These are phyloP conservation scores for Xerocomus minutiporus DNA, from an alignment of 1,284 basidiomycete species.

Conservation along the genomic window DNA sequence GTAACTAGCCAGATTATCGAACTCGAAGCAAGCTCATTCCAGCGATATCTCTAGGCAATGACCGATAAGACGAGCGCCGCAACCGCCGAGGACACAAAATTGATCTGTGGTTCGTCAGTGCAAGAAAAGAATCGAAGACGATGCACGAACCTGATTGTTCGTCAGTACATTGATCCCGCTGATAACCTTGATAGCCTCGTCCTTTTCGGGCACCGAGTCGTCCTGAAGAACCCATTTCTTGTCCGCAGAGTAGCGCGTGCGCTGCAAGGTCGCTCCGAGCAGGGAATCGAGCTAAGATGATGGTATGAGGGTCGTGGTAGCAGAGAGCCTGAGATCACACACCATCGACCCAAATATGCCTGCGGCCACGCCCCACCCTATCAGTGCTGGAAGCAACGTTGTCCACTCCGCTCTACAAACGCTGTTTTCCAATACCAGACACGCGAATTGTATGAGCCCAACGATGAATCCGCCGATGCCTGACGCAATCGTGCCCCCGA, in stretches of 20 bases:
- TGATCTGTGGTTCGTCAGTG: conserved; percentile 34
- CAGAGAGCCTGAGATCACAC: conserved; percentile 19
- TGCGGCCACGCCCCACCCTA: conserved; percentile 57
- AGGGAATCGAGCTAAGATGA: conserved; percentile 73
- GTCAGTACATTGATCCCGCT: conserved; percentile 71
- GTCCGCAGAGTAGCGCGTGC: conserved; percentile 67
- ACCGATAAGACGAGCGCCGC: conserved; percentile 37
- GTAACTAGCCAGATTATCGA: conserved; percentile 15
- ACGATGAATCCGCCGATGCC: conserved; percentile 71
- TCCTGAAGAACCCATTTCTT: conserved; percentile 69
- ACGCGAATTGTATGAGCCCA: conserved; percentile 55
- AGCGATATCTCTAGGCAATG: conserved; percentile 15
- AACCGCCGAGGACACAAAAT: conserved; percentile 41
- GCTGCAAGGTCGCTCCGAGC: conserved; percentile 84
- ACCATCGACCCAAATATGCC: conserved; percentile 78
- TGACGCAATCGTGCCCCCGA: conserved; percentile 72
- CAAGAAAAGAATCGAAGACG: neutral
- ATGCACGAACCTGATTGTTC: conserved; percentile 68
- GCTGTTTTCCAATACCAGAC: conserved; percentile 62
- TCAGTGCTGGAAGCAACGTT: conserved; percentile 40
- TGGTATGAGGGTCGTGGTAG: neutral
- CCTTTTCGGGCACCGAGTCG: conserved; percentile 31
- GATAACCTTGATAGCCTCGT: conserved; percentile 47
- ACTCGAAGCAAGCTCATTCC: too few relatives aligned
- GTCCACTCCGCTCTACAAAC: conserved; percentile 40